Conservation (phyloP, 2,329 filamentous ascomycete genomes). For the Colletotrichum graminicola region DNA sequence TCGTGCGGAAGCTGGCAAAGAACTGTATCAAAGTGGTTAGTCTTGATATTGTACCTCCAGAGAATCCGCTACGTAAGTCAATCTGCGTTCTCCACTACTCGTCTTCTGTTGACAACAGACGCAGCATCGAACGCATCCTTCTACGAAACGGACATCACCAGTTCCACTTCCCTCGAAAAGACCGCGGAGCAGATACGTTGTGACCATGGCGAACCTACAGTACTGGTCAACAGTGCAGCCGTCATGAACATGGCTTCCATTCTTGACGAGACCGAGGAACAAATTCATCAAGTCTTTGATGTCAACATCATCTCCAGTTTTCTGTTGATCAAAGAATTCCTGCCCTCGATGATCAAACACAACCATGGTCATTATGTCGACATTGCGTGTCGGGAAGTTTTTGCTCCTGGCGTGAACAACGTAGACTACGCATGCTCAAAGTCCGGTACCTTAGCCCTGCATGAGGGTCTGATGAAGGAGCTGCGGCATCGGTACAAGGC, state of each 20-base stretch:
- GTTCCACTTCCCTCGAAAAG: constrained; percentile 50
- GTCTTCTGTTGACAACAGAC: not conserved
- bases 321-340: constrained; percentile 59
- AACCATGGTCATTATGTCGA: constrained; percentile 67
- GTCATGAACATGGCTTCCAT: constrained; percentile 54
- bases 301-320: constrained; percentile 63
- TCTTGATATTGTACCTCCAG: constrained; percentile 25
- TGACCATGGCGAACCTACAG: constrained; percentile 50
- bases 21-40: constrained; percentile 35
- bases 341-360: constrained; percentile 59
- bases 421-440: constrained; percentile 66
- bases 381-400: constrained; percentile 65
- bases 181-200: constrained; percentile 57
- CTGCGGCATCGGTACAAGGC: constrained; percentile 52
- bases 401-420: constrained; percentile 59
- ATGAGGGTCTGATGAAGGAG: constrained; percentile 60
- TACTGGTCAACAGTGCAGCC: constrained; percentile 54
- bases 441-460: constrained; percentile 63
- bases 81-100: not conserved
- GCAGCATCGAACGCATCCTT: constrained; percentile 33
- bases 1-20: constrained; percentile 36
- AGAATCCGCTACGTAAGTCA: constrained; percentile 18
- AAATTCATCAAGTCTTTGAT: constrained; percentile 59
- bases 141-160: constrained; percentile 33
- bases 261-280: constrained; percentile 54